Evolutionary conservation across 345 rosid species (phyloP).

Genomic region (Citrus medica): DNA sequence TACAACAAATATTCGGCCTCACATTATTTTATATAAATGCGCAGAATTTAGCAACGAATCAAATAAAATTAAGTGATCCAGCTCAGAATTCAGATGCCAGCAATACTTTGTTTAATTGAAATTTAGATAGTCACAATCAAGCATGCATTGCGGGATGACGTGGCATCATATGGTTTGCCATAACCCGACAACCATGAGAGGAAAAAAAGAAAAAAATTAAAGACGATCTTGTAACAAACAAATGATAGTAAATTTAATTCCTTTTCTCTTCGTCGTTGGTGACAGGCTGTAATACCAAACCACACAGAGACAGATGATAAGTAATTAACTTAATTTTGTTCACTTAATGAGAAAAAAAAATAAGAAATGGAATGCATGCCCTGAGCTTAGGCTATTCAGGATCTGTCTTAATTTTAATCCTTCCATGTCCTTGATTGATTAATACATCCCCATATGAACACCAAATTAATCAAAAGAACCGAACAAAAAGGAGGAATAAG

Average conservation of each 20-base stretch:
- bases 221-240: neutral
- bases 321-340: neutral
- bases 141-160: neutral
- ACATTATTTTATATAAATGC: neutral
- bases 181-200: neutral
- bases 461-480: neutral
- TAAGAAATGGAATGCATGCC: neutral
- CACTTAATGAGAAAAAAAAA: neutral
- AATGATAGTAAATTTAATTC: neutral
- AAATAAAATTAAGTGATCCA: neutral
- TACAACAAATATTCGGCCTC: neutral
- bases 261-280: neutral
- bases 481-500: neutral
- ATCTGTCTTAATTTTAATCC: neutral
- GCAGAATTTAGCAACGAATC: neutral
- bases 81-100: slow-evolving; percentile 3
- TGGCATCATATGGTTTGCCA: neutral
- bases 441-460: neutral
- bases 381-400: neutral
- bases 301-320: neutral
- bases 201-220: neutral
- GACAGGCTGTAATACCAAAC: slow-evolving; percentile 14
- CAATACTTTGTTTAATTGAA: neutral
- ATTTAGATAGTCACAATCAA: neutral
- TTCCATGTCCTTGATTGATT: neutral